Percentiles rank a stretch among this genome's conserved stretches.
phyloP scores from a whole-genome alignment of 768 basidiomycete genomes.

The Xanthoconium purpureum region DNA sequence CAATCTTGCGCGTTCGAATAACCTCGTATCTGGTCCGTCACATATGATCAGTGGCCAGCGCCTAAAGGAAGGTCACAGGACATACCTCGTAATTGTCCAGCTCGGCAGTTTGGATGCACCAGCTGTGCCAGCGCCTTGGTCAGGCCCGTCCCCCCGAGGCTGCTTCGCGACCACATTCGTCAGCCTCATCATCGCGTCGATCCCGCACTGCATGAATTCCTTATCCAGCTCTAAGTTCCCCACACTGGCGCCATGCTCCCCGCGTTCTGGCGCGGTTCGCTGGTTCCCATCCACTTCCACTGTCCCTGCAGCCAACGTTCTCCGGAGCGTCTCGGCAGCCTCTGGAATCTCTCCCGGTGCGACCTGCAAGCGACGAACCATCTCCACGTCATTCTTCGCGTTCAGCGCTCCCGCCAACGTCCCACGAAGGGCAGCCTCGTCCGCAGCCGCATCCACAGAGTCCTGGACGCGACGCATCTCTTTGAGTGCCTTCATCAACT shows the following conservation, averaged over 20 bases:
- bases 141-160: background rate
- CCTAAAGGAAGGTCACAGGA: background rate
- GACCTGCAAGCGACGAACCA: constrained; percentile 25
- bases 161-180: constrained; percentile 32
- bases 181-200: constrained; percentile 67
- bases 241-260: background rate
- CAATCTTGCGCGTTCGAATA: constrained; percentile 64
- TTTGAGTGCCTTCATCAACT: constrained; percentile 4
- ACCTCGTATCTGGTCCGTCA: constrained; percentile 59
- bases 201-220: constrained; percentile 69
- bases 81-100: constrained; percentile 74
- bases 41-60: no score
- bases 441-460: constrained; percentile 19
- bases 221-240: constrained; percentile 37
- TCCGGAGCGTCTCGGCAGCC: constrained; percentile 22
- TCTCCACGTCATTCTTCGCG: constrained; percentile 15
- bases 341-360: constrained; percentile 22
- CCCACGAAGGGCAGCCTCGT: constrained; percentile 23
- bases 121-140: background rate
- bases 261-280: background rate
- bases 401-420: constrained; percentile 14
- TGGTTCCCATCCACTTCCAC: background rate
- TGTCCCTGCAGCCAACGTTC: constrained; percentile 6
- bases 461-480: constrained; percentile 25
- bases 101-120: constrained; percentile 43